phyloP scores from a whole-genome alignment of 176 grass and related monocot species.

The Musa acuminata region DNA sequence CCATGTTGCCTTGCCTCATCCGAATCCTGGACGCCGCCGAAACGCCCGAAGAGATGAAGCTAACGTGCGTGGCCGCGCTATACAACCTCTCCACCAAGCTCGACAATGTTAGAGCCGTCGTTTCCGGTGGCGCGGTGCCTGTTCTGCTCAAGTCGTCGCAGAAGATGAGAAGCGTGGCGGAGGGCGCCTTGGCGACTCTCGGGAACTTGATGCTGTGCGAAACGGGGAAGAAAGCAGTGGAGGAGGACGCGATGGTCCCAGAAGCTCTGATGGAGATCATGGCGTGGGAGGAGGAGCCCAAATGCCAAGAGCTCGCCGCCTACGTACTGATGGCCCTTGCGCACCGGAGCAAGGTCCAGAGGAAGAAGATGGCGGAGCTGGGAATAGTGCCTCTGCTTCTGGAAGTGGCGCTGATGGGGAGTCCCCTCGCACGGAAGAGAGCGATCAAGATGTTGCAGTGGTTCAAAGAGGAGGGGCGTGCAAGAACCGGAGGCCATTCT shows the following conservation, averaged over 20 bases:
- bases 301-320: conserved; percentile 62
- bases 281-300: conserved; percentile 33
- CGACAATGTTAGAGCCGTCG: conserved; percentile 46
- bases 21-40: conserved; percentile 17
- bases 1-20: conserved; percentile 57
- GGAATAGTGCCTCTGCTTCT: conserved; percentile 57
- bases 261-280: conserved; percentile 44
- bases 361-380: conserved; percentile 30
- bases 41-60: conserved; percentile 23
- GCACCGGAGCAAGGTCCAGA: conserved; percentile 27
- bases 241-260: conserved; percentile 31
- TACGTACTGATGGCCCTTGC: conserved; percentile 65
- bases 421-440: conserved; percentile 42
- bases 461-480: conserved; percentile 47
- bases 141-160: conserved; percentile 26
- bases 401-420: conserved; percentile 54
- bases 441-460: conserved; percentile 66
- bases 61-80: conserved; percentile 46
- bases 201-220: conserved; percentile 42
- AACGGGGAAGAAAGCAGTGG: conserved; percentile 32
- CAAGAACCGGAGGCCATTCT: conserved; percentile 32
- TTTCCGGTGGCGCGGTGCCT: conserved; percentile 39
- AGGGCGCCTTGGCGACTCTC: conserved; percentile 41
- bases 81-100: conserved; percentile 68
- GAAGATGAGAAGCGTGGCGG: conserved; percentile 16